These are phyloP conservation scores for Trichocomaceae sp. DNA, from an alignment of 2,329 filamentous ascomycete genomes.

Conservation along the genomic window DNA sequence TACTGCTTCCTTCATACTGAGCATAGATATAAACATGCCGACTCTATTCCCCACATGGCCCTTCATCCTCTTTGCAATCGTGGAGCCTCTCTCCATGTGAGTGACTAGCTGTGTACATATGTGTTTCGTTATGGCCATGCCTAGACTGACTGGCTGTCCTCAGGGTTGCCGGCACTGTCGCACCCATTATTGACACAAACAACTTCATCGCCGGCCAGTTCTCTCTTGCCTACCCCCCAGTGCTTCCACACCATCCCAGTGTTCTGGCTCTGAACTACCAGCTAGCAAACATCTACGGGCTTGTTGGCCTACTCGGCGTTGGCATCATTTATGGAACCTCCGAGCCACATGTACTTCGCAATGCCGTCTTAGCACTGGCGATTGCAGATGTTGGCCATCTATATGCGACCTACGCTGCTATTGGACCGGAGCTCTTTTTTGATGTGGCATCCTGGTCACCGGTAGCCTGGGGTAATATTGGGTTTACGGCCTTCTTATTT, in stretches of 20 bases:
- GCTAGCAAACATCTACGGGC: conserved; percentile 63
- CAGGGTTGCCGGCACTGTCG: conserved; percentile 55
- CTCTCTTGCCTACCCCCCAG: conserved; percentile 29
- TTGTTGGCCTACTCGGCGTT: conserved; percentile 59
- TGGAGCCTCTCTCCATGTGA: conserved; percentile 65
- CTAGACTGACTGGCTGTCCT: background rate
- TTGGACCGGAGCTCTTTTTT: conserved; percentile 51
- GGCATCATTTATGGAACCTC: conserved; percentile 58
- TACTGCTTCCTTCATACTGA: background rate
- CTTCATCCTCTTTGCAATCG: conserved; percentile 58
- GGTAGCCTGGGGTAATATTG: conserved; percentile 68
- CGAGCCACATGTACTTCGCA: conserved; percentile 59
- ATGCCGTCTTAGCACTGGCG: conserved; percentile 60
- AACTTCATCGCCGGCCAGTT: conserved; percentile 62
- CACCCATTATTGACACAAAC: conserved; percentile 50
- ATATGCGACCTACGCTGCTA: conserved; percentile 51
- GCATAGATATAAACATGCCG: conserved; percentile 5
- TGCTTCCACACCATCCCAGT: conserved; percentile 26
- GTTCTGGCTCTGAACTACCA: conserved; percentile 57
- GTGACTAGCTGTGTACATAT: too few relatives aligned
- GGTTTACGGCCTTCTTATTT: conserved; percentile 55
- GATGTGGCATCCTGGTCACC: conserved; percentile 58
- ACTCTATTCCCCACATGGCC: conserved; percentile 58
- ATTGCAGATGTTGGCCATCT: conserved; percentile 63
- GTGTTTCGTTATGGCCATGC: background rate